Conservation (phyloP, 352 stramenopile genomes). For the Globisporangium apiculatum region DNA sequence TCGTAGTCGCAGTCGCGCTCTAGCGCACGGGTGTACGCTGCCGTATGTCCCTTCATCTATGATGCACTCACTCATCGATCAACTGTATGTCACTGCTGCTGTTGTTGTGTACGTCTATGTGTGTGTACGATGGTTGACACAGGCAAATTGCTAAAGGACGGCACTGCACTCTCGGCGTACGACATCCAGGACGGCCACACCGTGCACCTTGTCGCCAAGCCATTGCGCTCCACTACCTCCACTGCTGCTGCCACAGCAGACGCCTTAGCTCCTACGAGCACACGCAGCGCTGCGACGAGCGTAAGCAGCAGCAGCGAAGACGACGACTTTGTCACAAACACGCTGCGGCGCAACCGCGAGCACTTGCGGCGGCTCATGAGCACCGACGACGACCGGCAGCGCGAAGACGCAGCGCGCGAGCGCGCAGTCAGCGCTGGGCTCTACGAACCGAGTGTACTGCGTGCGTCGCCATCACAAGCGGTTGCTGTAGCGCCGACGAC, state of each 20-base stretch:
- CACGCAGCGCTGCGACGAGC: not conserved
- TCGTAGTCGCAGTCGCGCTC: too few relatives aligned
- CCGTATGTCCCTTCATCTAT: not conserved
- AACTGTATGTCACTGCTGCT: too few relatives aligned
- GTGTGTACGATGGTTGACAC: not conserved
- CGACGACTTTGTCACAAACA: not conserved
- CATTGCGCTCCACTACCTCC: not conserved
- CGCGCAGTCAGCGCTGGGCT: not conserved
- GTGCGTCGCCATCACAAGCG: not conserved
- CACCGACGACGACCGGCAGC: not conserved
- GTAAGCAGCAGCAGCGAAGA: slow-evolving; percentile 2
- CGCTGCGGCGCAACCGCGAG: slow-evolving; percentile 10
- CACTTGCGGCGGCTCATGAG: slow-evolving; percentile 11
- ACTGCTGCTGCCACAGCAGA: not conserved
- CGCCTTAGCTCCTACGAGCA: too few relatives aligned
- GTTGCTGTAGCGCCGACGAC: not conserved
- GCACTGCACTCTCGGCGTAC: slow-evolving; percentile 56
- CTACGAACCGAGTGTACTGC: slow-evolving; percentile 12
- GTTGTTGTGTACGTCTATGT: not conserved
- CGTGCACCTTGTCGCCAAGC: slow-evolving; percentile 87
- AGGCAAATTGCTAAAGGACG: slow-evolving; percentile 85
- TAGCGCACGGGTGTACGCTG: not conserved
- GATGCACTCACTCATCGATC: not conserved
- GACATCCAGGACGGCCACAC: slow-evolving; percentile 90
- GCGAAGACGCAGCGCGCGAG: not conserved